A percentile compares a stretch with the other conserved stretches of the same genome.
These are phyloP conservation scores for Stagonosporopsis tanaceti DNA, from an alignment of 2,329 filamentous ascomycete species.

Conservation along the genomic window DNA sequence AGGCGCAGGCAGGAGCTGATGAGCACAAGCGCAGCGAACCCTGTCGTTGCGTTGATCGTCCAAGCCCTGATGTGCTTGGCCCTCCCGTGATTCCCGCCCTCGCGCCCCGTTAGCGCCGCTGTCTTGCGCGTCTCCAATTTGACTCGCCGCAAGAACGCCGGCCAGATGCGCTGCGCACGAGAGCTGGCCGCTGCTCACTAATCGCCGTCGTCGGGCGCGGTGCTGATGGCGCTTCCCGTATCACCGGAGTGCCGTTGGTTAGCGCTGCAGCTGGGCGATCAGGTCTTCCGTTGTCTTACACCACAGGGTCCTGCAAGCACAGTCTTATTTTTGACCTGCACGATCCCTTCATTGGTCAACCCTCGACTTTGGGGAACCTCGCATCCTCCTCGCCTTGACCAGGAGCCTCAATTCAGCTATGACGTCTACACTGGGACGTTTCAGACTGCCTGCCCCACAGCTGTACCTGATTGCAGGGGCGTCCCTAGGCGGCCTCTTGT, in stretches of 20 bases:
- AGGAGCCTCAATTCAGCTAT: conserved; percentile 20
- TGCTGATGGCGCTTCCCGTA: conserved; percentile 10
- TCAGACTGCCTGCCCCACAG: conserved; percentile 28
- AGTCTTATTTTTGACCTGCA: conserved; percentile 27
- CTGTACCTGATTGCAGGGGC: conserved; percentile 36
- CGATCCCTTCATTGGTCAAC: conserved; percentile 30
- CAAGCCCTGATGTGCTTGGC: conserved; percentile 20
- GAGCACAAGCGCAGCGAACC: conserved; percentile 19
- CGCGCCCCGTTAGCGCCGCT: conserved; percentile 11
- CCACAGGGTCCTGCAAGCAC: conserved; percentile 6
- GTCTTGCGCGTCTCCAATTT: conserved; percentile 20
- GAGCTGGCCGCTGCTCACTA: neutral
- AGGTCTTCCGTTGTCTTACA: conserved; percentile 11
- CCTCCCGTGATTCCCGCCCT: conserved; percentile 17
- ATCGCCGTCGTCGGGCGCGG: conserved; percentile 2
- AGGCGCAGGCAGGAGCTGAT: conserved; percentile 24
- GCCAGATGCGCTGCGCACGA: neutral
- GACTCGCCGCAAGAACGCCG: conserved; percentile 6
- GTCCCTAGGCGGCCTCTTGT: conserved; percentile 37
- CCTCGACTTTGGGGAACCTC: conserved; percentile 6
- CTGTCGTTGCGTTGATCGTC: conserved; percentile 18
- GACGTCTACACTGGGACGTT: conserved; percentile 23
- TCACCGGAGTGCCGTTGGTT: conserved; percentile 6
- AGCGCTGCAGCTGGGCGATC: conserved; percentile 18
- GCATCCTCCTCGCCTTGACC: conserved; percentile 21